Base-by-base conservation (phyloP, 768 basidiomycete genomes). In the Cystofilobasidium capitatum region DNA sequence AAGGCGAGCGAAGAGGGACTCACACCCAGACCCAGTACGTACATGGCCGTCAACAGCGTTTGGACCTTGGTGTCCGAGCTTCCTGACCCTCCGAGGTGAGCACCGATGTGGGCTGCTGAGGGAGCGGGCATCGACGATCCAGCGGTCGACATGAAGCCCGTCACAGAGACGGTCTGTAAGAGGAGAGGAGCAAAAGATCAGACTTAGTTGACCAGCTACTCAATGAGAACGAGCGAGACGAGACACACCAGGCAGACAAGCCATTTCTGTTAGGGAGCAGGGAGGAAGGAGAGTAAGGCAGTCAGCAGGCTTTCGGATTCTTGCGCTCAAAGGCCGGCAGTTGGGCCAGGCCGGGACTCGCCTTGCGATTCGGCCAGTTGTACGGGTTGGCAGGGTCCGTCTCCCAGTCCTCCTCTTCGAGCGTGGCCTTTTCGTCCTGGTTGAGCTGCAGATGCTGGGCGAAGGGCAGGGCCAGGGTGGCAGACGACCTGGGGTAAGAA, bases 111-210 rank as follows among this genome's bases (percentile, higher is more conserved):
- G 4, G 26, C 26, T 8, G 37, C 49, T 8, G 49, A 39, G 1
- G 66, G 59, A 16, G 66, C 66, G 1, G 55, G 40, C 66, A 67
- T 67, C 5, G 54, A 58, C 24, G 37, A 33, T 8, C 49, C 60
- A 10, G 44, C 39, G 24, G 61, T 62, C 24, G 54, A 42, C 40
- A 63, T 42, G 51, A 69, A 62, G 1, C 26, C 54, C 17, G 62
- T 49, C 31, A 63, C 33, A 1, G 45, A 51, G n/a, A 63, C 62
- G 17, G 42, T 69, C 31, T 26, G 7, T 12, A 9, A 26, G 33
- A 36, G 16, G 22, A 59, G 17, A 22, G 14, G 37, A 59, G 40
- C 24, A 20, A 45, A 20, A 9, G 54, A 57, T 5, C 10, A 12
- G 54, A n/a, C n/a, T n/a, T n/a, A n/a, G n/a, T n/a, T n/a, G n/a